Percentiles rank a stretch among this genome's conserved stretches.
phyloP scores from a whole-genome alignment of 257 asterid species.

The Ehretia macrophylla region DNA sequence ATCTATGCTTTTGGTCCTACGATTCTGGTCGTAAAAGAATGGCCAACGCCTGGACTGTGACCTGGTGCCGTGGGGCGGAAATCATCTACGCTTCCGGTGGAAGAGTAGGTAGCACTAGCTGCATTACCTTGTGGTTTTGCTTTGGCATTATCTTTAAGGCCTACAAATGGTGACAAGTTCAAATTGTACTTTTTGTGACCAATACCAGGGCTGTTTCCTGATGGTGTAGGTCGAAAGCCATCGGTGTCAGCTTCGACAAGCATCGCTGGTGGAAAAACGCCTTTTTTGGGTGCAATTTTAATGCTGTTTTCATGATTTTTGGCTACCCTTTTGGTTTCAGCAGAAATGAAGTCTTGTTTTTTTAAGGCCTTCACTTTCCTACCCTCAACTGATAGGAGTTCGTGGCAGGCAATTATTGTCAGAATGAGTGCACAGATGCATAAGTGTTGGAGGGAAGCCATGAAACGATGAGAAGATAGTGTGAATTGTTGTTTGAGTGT shows the following conservation, averaged over 20 bases:
- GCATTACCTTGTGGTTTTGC: slow-evolving; percentile 14
- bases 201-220: slow-evolving; percentile 70
- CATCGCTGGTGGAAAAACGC: too few relatives aligned
- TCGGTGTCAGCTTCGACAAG: background rate
- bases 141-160: too few relatives aligned
- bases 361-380: slow-evolving; percentile 30
- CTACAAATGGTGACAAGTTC: too few relatives aligned
- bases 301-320: too few relatives aligned
- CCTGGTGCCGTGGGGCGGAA: slow-evolving; percentile 42
- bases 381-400: slow-evolving; percentile 29
- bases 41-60: slow-evolving; percentile 55
- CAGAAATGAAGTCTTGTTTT: slow-evolving; percentile 11
- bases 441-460: slow-evolving; percentile 31
- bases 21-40: slow-evolving; percentile 24
- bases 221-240: slow-evolving; percentile 37
- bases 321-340: too few relatives aligned
- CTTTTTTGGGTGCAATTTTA: too few relatives aligned
- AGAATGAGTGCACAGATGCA: slow-evolving; percentile 30
- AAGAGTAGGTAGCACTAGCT: slow-evolving; percentile 1
- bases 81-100: slow-evolving; percentile 17
- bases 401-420: slow-evolving; percentile 19
- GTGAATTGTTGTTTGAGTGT: too few relatives aligned
- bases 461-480: background rate
- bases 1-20: slow-evolving; percentile 32
- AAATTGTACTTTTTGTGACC: too few relatives aligned